Percentiles rank a stretch among this genome's conserved stretches.
Conservation (phyloP, 2,329 filamentous ascomycete species). For the Hypoxylon sp. region DNA sequence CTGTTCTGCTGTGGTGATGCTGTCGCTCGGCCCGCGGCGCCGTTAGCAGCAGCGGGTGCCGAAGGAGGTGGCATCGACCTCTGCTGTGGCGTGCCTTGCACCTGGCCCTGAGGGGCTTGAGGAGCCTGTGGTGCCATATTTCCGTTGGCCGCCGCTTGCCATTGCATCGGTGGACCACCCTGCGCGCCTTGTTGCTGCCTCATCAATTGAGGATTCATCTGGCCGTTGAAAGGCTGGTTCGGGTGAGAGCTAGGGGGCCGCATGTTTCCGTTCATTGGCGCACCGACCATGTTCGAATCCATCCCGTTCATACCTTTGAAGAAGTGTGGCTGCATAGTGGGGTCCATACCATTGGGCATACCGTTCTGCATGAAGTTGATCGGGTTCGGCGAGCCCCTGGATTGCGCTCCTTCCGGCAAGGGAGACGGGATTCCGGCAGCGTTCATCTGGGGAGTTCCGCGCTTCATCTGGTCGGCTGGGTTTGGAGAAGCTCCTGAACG, state of each 20-base stretch:
- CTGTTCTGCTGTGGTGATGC: conserved; percentile 70
- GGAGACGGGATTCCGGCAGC: conserved; percentile 74
- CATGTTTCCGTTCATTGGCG: conserved; percentile 71
- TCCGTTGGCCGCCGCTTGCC: conserved; percentile 55
- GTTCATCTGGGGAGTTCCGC: conserved; percentile 77
- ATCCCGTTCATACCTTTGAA: conserved; percentile 63
- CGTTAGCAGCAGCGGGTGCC: conserved; percentile 59
- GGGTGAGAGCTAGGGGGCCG: conserved; percentile 75
- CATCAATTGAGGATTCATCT: conserved; percentile 71
- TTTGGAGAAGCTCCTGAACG: conserved; percentile 78
- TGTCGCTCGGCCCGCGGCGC: conserved; percentile 61
- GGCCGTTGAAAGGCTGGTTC: conserved; percentile 58
- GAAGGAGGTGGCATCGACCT: conserved; percentile 74
- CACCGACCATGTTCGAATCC: conserved; percentile 63
- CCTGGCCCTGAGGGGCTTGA: conserved; percentile 56
- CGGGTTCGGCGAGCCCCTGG: conserved; percentile 70
- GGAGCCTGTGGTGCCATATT: conserved; percentile 54
- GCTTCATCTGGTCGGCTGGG: conserved; percentile 80
- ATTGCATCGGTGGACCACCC: conserved; percentile 57
- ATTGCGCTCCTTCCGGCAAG: conserved; percentile 73
- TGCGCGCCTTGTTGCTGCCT: conserved; percentile 47
- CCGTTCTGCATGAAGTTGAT: conserved; percentile 71
- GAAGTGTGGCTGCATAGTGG: conserved; percentile 66
- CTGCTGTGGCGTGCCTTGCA: conserved; percentile 77
- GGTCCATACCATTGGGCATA: conserved; percentile 69